Evolutionary conservation across 768 basidiomycete species (phyloP), one percentile per base, ranked within the genome.

Genomic region (Kwoniella europaea): DNA sequence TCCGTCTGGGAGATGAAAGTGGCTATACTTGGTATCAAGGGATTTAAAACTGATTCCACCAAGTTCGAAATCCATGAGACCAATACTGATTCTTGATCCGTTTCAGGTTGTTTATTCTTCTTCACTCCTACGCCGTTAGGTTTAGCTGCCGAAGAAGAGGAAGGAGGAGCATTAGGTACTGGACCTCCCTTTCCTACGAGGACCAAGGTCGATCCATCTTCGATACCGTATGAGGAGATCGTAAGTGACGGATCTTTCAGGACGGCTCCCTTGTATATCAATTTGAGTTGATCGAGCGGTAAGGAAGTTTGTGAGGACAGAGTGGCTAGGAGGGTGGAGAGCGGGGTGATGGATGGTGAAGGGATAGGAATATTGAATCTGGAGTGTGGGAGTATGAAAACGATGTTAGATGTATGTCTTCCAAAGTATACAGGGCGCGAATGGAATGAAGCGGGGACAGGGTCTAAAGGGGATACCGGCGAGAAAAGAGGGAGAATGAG

Each of bases 221-320:
- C 87, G 73, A 98, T 86, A 62, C 88, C 87, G 83, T 94, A 95
- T 1, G 90, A 86, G 13, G 92, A 89, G 73, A 95, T 90, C 75
- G 60, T 90, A 88, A 9, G 88, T 87, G 68, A 85, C 81, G 81
- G 90, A 80, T 96, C 93, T 75, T 90, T 91, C 88, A 98, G 91
- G 82, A 97, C 88, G 1, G 92, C 94, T 50, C 96, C 96, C 57
- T 91, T 89, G 85, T 91, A 90, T 73, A 98, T 89, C 78, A 98
- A 88, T 82, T 94, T 93, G 87, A 97, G 92, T 35, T 88, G 87
- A 73, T 87, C 78, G 35, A 84, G 82, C 0, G 90, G 88, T 13
- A 98, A 87, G 65, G 90, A 89, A 2, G 92, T 94, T 77, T 90
- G 88, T 5, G 90, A 87, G 15, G 92, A 90, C 62, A 97, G 85